Evolutionary conservation across 164 flowering plant species (phyloP).

Genomic region (Sedum album): DNA sequence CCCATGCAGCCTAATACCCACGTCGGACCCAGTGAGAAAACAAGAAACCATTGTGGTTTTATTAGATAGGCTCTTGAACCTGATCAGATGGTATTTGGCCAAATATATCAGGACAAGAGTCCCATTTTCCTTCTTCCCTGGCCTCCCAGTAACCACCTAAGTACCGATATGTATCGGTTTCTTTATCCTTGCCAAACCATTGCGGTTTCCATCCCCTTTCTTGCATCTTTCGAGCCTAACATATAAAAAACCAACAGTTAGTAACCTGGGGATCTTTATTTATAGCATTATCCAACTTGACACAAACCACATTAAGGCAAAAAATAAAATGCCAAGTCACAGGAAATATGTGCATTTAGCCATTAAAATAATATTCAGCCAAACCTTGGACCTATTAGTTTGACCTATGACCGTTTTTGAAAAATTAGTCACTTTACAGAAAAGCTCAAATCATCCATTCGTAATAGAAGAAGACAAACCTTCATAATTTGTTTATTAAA

Average conservation of each 20-base stretch:
- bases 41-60: neutral
- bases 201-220: slow-evolving; percentile 14
- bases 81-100: slow-evolving; percentile 49
- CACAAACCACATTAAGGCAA: too few relatives aligned
- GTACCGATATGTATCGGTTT: neutral
- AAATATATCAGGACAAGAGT: neutral
- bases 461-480: too few relatives aligned
- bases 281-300: too few relatives aligned
- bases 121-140: neutral
- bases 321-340: too few relatives aligned
- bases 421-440: too few relatives aligned
- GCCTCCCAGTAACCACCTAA: neutral
- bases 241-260: neutral
- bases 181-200: neutral
- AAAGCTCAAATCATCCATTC: too few relatives aligned
- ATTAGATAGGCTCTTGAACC: neutral
- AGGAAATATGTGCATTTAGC: too few relatives aligned
- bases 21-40: neutral
- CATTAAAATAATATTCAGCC: too few relatives aligned
- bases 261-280: neutral
- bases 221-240: slow-evolving; percentile 72
- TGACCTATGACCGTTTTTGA: too few relatives aligned
- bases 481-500: too few relatives aligned
- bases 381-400: too few relatives aligned
- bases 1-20: neutral